Base-by-base conservation (phyloP, 164 flowering plant genomes). In the Kingdonia uniflora region DNA sequence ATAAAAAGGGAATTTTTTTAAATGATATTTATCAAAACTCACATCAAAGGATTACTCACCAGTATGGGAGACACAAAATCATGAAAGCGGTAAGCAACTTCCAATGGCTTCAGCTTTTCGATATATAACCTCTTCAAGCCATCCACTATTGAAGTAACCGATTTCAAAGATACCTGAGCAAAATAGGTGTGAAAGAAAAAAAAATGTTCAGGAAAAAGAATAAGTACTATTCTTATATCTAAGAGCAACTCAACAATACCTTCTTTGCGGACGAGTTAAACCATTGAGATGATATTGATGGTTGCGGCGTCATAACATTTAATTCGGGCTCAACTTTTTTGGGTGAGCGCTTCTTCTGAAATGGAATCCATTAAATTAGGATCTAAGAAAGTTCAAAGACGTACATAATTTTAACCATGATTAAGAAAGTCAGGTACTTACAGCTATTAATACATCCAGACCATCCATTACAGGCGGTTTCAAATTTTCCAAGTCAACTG, bases 91-190 rank as follows among this genome's bases (percentile, higher is more conserved):
- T 94, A 89, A 19, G 84, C 72, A 50, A 71, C 79, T 72, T 94
- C 99, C 51, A 94, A 65, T 14, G 99, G 99, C 76, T 83, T 89
- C 56, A 94, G 68, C 75, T 89, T 88, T 67, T 89, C 76, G 57
- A 81, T 62, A 73, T 94, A 94, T 54, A 89, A 60, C 63, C 70
- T 79, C 74, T 94, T 94, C 76, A 94, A 71, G 40, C 97, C 99
- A 75, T 94, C 99, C 59, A 81, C 46, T 26, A 94, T 78, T 17
- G 99, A 94, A 48, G 99, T 94, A 50, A 94, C 96, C 1, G 97
- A 70, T 38, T 76, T 58, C 15, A 80, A 48, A 51, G 91, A 54
- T 21, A 76, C 65, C 84, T 82, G 61, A 42, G 22, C 24, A 37
- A 3, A 11, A 52, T 22, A 11, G 6, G 14, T n/a, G 49, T 14